Conservation (phyloP, 257 asterid genomes). For the Forsythia viridissima region DNA sequence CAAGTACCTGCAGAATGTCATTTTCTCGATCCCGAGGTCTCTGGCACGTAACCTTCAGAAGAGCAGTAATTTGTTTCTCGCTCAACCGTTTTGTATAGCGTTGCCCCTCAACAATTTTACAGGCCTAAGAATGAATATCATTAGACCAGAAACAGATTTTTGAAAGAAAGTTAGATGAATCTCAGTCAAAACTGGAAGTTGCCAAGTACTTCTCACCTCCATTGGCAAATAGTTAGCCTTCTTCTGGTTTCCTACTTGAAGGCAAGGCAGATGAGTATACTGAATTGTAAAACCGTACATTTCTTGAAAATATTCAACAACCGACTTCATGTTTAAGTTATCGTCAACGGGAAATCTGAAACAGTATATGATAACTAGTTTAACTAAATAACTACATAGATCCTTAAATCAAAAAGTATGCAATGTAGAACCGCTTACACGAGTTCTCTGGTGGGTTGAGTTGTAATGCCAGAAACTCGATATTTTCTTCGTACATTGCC, state of each 20-base stretch:
- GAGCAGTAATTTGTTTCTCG: slow-evolving; percentile 93
- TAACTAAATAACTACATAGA: background rate
- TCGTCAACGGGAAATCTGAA: slow-evolving; percentile 96
- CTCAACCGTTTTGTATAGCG: slow-evolving; percentile 95
- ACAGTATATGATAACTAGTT: slow-evolving; percentile 1
- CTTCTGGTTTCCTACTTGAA: slow-evolving; percentile 99
- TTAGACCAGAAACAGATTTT: slow-evolving; percentile 20
- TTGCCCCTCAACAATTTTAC: slow-evolving; percentile 98
- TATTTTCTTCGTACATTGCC: slow-evolving; percentile 91
- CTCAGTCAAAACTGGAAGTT: background rate
- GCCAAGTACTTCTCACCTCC: slow-evolving; percentile 60
- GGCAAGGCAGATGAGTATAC: slow-evolving; percentile 95
- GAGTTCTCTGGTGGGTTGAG: slow-evolving; percentile 93
- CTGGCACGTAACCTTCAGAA: slow-evolving; percentile 93
- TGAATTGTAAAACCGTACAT: slow-evolving; percentile 91
- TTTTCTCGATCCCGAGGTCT: slow-evolving; percentile 96
- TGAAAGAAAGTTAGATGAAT: background rate
- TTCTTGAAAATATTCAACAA: slow-evolving; percentile 91
- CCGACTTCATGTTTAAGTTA: slow-evolving; percentile 85
- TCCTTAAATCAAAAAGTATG: background rate
- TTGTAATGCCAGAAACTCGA: slow-evolving; percentile 88
- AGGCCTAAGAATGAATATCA: slow-evolving; percentile 52
- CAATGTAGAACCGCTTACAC: slow-evolving; percentile 52
- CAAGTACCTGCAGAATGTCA: slow-evolving; percentile 79
- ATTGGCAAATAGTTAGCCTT: slow-evolving; percentile 96